Percentiles rank a stretch among this genome's conserved stretches.
Conservation (phyloP, 331 rosid genomes). For the Quercus phellos region DNA sequence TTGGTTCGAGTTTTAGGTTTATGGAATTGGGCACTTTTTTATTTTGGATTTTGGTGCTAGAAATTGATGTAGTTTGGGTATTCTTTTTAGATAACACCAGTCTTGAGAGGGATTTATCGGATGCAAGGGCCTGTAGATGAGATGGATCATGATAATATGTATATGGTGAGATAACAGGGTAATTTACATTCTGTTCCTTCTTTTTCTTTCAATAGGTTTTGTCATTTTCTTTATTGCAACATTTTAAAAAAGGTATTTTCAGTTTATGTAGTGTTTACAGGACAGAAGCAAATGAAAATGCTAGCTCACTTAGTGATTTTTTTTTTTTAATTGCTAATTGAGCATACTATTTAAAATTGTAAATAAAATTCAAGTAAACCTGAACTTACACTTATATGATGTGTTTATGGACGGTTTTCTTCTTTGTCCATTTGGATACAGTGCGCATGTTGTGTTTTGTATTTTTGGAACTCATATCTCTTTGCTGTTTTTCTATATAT, state of each 20-base stretch:
- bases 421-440: neutral
- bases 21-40: neutral
- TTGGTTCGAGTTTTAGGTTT: neutral
- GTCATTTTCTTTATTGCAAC: neutral
- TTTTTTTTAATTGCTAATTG: neutral
- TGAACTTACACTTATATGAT: neutral
- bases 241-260: neutral
- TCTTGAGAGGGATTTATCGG: slow-evolving; percentile 34
- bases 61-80: slow-evolving; percentile 25
- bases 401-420: neutral
- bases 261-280: neutral
- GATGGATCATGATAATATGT: slow-evolving; percentile 27
- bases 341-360: neutral
- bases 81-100: slow-evolving; percentile 42
- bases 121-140: slow-evolving; percentile 31
- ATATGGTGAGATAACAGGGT: slow-evolving; percentile 44
- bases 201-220: neutral
- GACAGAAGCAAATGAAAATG: neutral
- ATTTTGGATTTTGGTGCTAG: neutral
- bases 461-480: neutral
- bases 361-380: neutral
- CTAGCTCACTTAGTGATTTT: neutral
- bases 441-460: neutral
- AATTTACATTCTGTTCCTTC: neutral
- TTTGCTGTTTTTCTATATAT: too few species aligned